Percentiles rank a stretch among this genome's conserved stretches.
Evolutionary conservation across 148 eudicot species (phyloP).

Genomic region (Camellia lanceoleosa): DNA sequence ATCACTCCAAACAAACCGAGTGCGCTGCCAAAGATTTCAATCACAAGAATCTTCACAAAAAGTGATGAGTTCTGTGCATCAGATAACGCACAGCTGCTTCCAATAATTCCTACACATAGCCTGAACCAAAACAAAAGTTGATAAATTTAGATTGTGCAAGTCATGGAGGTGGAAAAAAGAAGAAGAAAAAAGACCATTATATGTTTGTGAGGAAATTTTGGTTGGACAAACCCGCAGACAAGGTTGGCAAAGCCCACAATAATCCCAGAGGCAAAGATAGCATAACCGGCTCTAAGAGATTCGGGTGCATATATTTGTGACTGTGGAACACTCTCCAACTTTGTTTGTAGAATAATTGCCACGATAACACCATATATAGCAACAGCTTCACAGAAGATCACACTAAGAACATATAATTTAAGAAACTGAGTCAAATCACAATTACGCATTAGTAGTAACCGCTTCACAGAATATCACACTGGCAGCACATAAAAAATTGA

Average conservation of each 20-base stretch:
- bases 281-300: conserved; percentile 95
- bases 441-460: background rate
- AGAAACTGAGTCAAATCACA: background rate
- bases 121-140: conserved; percentile 28
- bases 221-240: conserved; percentile 75
- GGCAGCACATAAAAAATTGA: background rate
- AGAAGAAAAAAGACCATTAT: background rate
- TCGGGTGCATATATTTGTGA: conserved; percentile 64
- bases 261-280: conserved; percentile 90
- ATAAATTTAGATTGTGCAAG: background rate
- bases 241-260: conserved; percentile 98
- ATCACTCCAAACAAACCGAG: conserved; percentile 97
- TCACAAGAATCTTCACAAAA: conserved; percentile 92
- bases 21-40: conserved; percentile 97
- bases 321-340: conserved; percentile 83
- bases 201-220: background rate
- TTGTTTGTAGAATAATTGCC: conserved; percentile 96
- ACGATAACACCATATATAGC: conserved; percentile 99
- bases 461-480: background rate
- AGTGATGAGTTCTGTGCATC: conserved; percentile 98
- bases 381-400: conserved; percentile 98
- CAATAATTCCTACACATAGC: conserved; percentile 92
- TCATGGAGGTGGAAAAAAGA: background rate
- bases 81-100: conserved; percentile 99
- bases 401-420: conserved; percentile 39